A percentile compares a stretch with the other conserved stretches of the same genome.
phyloP scores from a whole-genome alignment of 148 eudicot species.

The Dianthus caryophyllus region DNA sequence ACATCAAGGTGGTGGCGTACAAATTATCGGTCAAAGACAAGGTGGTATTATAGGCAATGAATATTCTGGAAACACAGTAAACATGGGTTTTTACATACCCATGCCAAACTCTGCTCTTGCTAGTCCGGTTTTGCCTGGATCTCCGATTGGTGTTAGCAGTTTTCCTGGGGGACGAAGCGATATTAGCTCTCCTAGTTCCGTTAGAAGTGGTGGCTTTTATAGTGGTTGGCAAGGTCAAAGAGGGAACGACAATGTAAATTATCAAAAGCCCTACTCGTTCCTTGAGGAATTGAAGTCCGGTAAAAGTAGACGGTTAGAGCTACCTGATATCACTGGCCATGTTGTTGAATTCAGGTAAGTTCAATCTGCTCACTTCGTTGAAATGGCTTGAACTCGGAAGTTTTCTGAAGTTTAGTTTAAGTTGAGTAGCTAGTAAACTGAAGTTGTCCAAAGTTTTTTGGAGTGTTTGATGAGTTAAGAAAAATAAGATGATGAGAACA shows the following conservation, averaged over 20 bases:
- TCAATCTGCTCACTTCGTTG: too few species aligned
- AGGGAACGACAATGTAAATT: constrained; percentile 42
- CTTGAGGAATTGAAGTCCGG: constrained; percentile 83
- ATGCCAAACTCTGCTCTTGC: constrained; percentile 51
- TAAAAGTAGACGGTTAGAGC: constrained; percentile 63
- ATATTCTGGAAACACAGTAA: constrained; percentile 47
- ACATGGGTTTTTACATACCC: constrained; percentile 47
- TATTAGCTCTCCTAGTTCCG: constrained; percentile 39
- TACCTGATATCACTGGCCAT: constrained; percentile 71
- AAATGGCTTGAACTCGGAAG: too few species aligned
- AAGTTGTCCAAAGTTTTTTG: too few species aligned
- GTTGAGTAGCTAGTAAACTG: too few species aligned
- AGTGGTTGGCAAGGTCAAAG: constrained; percentile 65
- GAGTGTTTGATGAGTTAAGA: too few species aligned
- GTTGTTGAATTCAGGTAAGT: constrained; percentile 77
- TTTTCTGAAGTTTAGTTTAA: too few species aligned
- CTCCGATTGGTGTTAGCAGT: constrained; percentile 53
- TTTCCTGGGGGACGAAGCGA: constrained; percentile 55
- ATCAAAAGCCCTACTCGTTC: constrained; percentile 53
- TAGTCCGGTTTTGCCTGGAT: constrained; percentile 72
- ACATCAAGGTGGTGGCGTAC: constrained; percentile 39
- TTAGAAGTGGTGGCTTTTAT: constrained; percentile 46
- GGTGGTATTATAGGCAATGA: constrained; percentile 30
- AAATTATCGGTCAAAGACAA: constrained; percentile 36
- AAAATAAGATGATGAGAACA: too few species aligned